Evolutionary conservation across 257 asterid species (phyloP).

Genomic region (Solanum pimpinellifolium): DNA sequence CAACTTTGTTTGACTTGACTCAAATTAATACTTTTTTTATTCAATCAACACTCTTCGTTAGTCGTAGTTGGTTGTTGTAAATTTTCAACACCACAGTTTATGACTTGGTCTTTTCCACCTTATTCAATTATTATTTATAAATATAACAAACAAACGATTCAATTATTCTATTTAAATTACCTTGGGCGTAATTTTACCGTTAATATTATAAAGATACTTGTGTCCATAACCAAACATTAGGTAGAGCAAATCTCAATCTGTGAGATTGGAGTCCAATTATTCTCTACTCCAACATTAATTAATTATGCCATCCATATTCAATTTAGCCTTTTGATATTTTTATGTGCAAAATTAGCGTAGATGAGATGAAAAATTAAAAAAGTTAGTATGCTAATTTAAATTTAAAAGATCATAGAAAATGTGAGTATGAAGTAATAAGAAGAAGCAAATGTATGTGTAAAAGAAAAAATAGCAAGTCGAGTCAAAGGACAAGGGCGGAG

Average conservation of each 20-base stretch:
- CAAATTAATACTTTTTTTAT: background rate
- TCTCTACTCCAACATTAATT: background rate
- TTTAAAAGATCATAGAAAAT: too few relatives aligned
- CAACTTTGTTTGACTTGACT: background rate
- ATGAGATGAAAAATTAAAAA: background rate
- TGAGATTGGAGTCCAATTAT: background rate
- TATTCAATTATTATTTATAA: background rate
- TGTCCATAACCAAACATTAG: too few relatives aligned
- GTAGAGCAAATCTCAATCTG: background rate
- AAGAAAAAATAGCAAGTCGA: background rate
- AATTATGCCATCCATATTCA: background rate
- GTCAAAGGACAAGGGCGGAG: background rate
- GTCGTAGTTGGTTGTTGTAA: background rate
- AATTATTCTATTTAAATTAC: too few relatives aligned
- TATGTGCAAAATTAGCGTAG: background rate
- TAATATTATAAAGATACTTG: background rate
- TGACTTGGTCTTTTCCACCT: background rate
- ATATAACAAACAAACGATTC: too few relatives aligned
- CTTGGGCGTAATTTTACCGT: background rate
- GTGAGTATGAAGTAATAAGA: background rate
- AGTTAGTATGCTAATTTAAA: background rate
- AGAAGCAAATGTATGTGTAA: background rate
- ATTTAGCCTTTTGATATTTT: background rate
- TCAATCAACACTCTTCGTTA: background rate
- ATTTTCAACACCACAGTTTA: background rate